These are phyloP conservation scores for Mycena floridula DNA, from an alignment of 768 basidiomycete species.

Conservation along the genomic window DNA sequence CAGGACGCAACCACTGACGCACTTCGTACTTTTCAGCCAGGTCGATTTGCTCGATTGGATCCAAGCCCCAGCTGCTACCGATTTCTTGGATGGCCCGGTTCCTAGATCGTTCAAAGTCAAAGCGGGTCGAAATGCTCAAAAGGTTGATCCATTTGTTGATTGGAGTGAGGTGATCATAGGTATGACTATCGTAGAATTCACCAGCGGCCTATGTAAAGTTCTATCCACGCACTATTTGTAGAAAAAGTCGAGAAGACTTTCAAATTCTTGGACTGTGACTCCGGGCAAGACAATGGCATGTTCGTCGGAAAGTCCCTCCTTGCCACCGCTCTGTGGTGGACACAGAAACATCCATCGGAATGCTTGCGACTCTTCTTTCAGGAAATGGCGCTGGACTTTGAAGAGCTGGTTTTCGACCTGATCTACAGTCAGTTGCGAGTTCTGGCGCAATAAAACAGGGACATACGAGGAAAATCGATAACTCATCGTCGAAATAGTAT, in stretches of 20 bases:
- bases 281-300: constrained; percentile 24
- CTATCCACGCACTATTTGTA: constrained; percentile 30
- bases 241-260: constrained; percentile 31
- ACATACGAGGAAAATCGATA: constrained; percentile 16
- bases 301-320: background rate
- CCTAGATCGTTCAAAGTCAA: constrained; percentile 28
- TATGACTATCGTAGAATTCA: no score
- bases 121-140: constrained; percentile 33
- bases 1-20: constrained; percentile 29
- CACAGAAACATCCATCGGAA: constrained; percentile 31
- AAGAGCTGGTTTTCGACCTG: constrained; percentile 33
- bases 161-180: no score
- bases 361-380: constrained; percentile 29
- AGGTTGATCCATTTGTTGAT: constrained; percentile 32
- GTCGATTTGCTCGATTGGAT: constrained; percentile 22
- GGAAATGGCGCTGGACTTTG: constrained; percentile 34
- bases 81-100: constrained; percentile 23
- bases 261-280: constrained; percentile 28
- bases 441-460: background rate
- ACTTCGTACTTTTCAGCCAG: constrained; percentile 35
- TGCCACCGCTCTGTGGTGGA: background rate
- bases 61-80: constrained; percentile 19
- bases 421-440: background rate
- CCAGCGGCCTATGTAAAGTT: no score
- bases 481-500: constrained; percentile 16